Percentiles rank a stretch among this genome's conserved stretches.
Conservation (phyloP, 768 basidiomycete species). For the Boletus edulis region DNA sequence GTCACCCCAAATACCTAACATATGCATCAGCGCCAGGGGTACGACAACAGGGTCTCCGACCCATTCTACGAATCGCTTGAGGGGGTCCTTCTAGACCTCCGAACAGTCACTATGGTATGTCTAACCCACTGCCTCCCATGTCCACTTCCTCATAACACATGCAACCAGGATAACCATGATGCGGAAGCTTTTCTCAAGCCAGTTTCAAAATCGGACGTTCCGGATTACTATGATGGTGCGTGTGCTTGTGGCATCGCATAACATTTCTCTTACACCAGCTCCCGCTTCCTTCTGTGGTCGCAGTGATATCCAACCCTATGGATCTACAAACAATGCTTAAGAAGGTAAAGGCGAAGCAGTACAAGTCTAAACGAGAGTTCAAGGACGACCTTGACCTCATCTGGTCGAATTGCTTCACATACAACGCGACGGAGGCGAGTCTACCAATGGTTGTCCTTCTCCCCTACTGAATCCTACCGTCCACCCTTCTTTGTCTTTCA, state of each 20-base stretch:
- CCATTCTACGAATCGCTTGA: slow-evolving; percentile 95
- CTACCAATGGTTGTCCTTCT: neutral
- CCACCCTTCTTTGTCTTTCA: neutral
- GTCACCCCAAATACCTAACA: slow-evolving; percentile 18
- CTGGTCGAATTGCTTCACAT: slow-evolving; percentile 92
- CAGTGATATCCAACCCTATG: slow-evolving; percentile 95
- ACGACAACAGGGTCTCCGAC: slow-evolving; percentile 74
- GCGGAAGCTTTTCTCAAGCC: slow-evolving; percentile 93
- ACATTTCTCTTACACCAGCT: neutral
- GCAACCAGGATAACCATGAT: slow-evolving; percentile 74
- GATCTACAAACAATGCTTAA: slow-evolving; percentile 90
- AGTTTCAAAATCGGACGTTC: slow-evolving; percentile 84
- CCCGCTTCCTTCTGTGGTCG: neutral
- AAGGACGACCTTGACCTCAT: slow-evolving; percentile 93
- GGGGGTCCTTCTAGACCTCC: slow-evolving; percentile 81
- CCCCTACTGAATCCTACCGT: neutral
- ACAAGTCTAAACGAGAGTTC: slow-evolving; percentile 94
- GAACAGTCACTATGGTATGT: slow-evolving; percentile 67
- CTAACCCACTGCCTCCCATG: slow-evolving; percentile 1
- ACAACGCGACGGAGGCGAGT: slow-evolving; percentile 88
- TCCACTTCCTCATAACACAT: slow-evolving; percentile 31
- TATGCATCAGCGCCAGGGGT: slow-evolving; percentile 39
- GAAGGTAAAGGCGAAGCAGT: slow-evolving; percentile 89
- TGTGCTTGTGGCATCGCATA: slow-evolving; percentile 8
- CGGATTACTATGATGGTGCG: slow-evolving; percentile 91